Base-by-base conservation (phyloP, 2,329 filamentous ascomycete genomes). In the Fusarium cicatricum region DNA sequence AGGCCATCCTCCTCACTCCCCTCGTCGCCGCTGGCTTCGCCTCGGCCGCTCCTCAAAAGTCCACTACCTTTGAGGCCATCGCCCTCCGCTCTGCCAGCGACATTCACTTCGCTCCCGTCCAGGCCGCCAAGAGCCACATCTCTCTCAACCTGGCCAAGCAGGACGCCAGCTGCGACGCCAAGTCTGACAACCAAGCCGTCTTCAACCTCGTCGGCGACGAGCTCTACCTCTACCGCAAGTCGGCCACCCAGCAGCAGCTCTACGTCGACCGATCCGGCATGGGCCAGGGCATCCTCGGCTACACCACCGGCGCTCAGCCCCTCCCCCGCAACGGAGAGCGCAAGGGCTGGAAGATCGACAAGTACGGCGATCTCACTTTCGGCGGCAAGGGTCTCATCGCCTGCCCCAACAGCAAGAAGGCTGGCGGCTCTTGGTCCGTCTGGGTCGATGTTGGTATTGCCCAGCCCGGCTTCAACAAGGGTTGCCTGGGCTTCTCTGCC, bases 201-300 rank as follows among this genome's bases (percentile, higher is more conserved):
- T 85, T 87, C 71, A 73, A 74, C 61, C 71, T 86, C 34, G 21
- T 53, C 43, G 73, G 81, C 39, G 74, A 74, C 40, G 74, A 74
- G 38, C 76, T 85, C 23, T 79, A 71, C 68, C 78, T 88, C 28
- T 85, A 77, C 53, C 55, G 76, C 32, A 60, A 66, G 21, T 43
- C 40, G 2, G 72, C 73, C 17, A 74, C 60, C 29, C 71, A 73
- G 3, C 85, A 87, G 74, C 72, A 80, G 64, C 54, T 83, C 44
- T 86, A 67, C 59, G 79, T 80, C 34, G 84, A 87, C 70, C 79
- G 80, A 38, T 84, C 81, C 39, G 84, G 82, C 66, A 85, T 85
- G 82, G 80, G 82, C 60, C 80, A 83, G 62, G 85, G 85, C 44
- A 72, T 75, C 17, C 65, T 86, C 36, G 77, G 79, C 36, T 87